Base-by-base conservation (phyloP, 176 grass and related monocot genomes). In the Neostapfia colusana region DNA sequence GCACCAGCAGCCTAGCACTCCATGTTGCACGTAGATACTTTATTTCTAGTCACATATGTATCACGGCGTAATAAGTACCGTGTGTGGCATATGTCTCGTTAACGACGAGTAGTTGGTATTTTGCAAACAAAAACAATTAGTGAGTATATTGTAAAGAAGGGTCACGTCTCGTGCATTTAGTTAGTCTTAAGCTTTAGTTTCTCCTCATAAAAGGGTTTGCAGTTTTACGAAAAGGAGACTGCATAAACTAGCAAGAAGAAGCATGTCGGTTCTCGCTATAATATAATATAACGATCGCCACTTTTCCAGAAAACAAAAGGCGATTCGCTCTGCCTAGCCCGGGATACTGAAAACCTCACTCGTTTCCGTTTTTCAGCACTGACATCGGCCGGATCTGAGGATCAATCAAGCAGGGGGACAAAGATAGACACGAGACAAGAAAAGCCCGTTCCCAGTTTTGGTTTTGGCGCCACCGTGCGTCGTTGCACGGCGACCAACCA, bases 241-340 rank as follows among this genome's bases (percentile, higher is more conserved):
- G 50, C 20, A 8, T 54, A n/a, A 9, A 7, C 20, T 54, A 54
- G 10, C 9, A 58, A 58, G 23, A 31, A 31, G 2, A 57, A n/a
- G 7, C 53, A 57, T 25, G 54, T 57, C 20, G 51, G 21, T 55
- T 55, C 23, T 51, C 17, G 20, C 23, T 9, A 20, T 20, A 55
- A 21, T 55, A 21, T n/a, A n/a, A n/a, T n/a, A n/a, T n/a, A n/a
- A 56, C 24, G 53, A 56, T 0, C 8, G n/a, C 10, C 65, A 13
- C 71, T 83, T 83, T 75, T 68, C 26, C 25, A 24, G 21, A 28
- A 45, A 15, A 82, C 21, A 58, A 82, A 83, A 26, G 48, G 13
- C 8, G 31, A 31, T 31, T 31, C 31, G 31, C 31, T 31, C 31
- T 31, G 31, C 3, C 31, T 31, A 31, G 31, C 31, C 31, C 31